A percentile compares a stretch with the other conserved stretches of the same genome.
These are phyloP conservation scores for Piromyces sp. DNA, from an alignment of 192 early-diverging fungal genomes.

Conservation along the genomic window DNA sequence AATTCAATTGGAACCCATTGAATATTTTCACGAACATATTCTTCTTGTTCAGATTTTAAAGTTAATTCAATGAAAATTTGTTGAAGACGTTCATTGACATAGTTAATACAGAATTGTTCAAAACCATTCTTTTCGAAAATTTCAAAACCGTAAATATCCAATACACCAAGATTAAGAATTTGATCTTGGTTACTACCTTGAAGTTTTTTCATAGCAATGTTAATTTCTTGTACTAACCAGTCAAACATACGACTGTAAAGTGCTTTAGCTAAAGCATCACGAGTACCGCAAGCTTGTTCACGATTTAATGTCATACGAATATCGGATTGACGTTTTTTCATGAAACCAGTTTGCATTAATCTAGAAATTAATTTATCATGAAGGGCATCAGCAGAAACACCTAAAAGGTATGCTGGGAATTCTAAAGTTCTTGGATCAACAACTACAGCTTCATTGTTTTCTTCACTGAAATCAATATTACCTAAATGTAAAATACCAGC, in stretches of 20 bases:
- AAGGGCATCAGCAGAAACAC: not conserved
- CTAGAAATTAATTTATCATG: constrained; percentile 2
- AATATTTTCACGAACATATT: constrained; percentile 63
- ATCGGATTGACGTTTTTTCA: constrained; percentile 17
- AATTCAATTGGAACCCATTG: constrained; percentile 98
- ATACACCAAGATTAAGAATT: constrained; percentile 57
- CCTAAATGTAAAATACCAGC: constrained; percentile 91
- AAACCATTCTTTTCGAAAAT: constrained; percentile 89
- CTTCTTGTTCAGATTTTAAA: not conserved
- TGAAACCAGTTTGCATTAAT: constrained; percentile 3
- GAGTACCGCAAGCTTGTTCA: constrained; percentile 70
- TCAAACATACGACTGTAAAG: constrained; percentile 72
- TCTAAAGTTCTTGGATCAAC: constrained; percentile 12
- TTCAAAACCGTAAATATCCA: constrained; percentile 99
- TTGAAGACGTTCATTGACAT: constrained; percentile 1
- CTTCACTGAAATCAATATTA: constrained; percentile 77
- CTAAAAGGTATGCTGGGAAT: constrained; percentile 35
- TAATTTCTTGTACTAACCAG: constrained; percentile 86
- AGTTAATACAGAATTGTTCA: constrained; percentile 86
- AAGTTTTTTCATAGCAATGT: constrained; percentile 56
- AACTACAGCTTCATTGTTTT: constrained; percentile 41
- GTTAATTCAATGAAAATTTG: not conserved
- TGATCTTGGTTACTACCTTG: constrained; percentile 23
- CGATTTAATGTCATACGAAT: constrained; percentile 74
- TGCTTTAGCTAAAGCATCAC: constrained; percentile 81